Conservation (phyloP, 2,329 filamentous ascomycete species). For the Botrytis hyacinthi region DNA sequence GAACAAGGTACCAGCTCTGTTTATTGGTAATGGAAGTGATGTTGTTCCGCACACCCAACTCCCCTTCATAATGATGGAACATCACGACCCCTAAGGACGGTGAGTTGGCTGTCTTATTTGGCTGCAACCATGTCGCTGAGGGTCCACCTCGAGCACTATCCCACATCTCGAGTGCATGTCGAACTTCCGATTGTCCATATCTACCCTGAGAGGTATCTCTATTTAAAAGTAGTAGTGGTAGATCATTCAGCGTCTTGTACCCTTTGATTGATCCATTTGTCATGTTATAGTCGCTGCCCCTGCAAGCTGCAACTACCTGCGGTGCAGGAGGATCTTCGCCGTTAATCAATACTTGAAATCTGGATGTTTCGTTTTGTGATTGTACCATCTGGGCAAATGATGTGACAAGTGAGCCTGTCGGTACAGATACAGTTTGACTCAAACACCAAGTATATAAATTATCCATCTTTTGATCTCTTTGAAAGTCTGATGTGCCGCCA, state of each 20-base stretch:
- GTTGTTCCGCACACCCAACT: background rate
- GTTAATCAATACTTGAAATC: background rate
- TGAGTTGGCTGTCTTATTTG: background rate
- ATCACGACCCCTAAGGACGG: background rate
- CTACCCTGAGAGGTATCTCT: background rate
- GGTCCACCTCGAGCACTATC: background rate
- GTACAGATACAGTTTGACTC: background rate
- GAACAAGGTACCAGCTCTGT: background rate
- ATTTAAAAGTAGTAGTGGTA: background rate
- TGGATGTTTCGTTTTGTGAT: background rate
- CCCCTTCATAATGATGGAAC: background rate
- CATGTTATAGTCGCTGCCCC: background rate
- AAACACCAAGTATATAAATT: background rate
- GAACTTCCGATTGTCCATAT: background rate
- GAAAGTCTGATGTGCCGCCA: background rate
- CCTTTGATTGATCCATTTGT: background rate
- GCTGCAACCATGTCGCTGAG: background rate
- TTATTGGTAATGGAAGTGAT: background rate
- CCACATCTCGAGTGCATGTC: background rate
- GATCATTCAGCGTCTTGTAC: background rate
- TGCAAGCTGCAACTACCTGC: background rate
- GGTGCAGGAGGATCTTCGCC: background rate
- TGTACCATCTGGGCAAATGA: background rate
- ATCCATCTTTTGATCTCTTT: background rate
- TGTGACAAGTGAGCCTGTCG: background rate